Evolutionary conservation across 73 alveolate species (phyloP), one percentile per base, ranked within the genome.

Genomic region (Effrenium voratum): DNA sequence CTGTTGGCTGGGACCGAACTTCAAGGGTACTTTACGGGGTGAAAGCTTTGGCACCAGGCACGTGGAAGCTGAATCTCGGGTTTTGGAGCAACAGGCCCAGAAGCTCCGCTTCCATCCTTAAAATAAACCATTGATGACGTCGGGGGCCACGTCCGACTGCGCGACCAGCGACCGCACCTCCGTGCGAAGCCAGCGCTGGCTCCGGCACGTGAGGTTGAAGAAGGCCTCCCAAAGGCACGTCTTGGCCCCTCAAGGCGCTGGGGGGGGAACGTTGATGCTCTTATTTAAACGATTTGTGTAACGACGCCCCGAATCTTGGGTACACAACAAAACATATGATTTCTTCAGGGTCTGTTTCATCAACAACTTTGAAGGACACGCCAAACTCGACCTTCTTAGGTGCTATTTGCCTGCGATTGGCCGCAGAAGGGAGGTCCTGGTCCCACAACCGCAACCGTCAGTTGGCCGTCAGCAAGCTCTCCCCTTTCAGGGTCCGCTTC

Each of bases 131-230:
- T 57, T 57, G 16, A 57, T 2, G 16, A 28, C 16, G 32, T 34
- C 32, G 34, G 24, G 32, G 26, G 10, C 82, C 47, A 16, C 49
- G 0, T 1, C 47, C 10, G 82, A 34, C 19, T 34, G 22, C n/a
- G 40, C 8, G 26, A 77, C 45, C 38, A 30, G 66, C 3, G 36
- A 22, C 77, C 0, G 55, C 28, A 52, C 97, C 97, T 90, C 97
- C 34, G 76, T 47, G 43, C 16, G 97, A 50, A 90, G 52, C 97
- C 97, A 90, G 5, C 97, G 52, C 12, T 15, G 76, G 44, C 55
- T 68, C 76, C 76, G 57, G 24, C 97, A 90, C 40, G 97, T 90
- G 32, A 66, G 73, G 76, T 47, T 28, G 41, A 90, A 90, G 43
- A 90, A 90, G 38, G 87, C 97, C 97, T 90, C 76, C 47, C 40